Conservation (phyloP, 768 basidiomycete species). For the Lanmaoa pseudosensibilis region DNA sequence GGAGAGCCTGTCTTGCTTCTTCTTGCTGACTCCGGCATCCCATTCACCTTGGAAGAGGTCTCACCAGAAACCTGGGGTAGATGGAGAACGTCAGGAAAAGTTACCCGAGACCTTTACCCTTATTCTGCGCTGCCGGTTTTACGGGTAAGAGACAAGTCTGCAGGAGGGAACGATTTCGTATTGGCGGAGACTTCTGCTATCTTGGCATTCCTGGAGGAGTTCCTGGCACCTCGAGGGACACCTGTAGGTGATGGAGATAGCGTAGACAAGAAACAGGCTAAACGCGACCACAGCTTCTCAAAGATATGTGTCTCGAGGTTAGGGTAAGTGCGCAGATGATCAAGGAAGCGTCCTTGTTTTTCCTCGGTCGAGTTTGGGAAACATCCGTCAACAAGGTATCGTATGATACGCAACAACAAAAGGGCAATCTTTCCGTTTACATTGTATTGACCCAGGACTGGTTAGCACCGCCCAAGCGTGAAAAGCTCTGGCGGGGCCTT, state of each 20-base stretch:
- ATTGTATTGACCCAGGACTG: slow-evolving; percentile 16
- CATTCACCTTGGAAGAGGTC: slow-evolving; percentile 24
- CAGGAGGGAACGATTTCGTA: slow-evolving; percentile 11
- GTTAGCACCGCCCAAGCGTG: slow-evolving; percentile 22
- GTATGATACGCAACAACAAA: neutral
- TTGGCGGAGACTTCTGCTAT: slow-evolving; percentile 29
- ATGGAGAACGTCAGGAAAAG: slow-evolving; percentile 14
- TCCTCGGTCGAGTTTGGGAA: slow-evolving; percentile 11
- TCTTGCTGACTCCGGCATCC: slow-evolving; percentile 25
- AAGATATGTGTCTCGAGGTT: slow-evolving; percentile 19
- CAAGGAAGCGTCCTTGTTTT: slow-evolving; percentile 26
- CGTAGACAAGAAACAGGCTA: neutral
- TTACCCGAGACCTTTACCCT: slow-evolving; percentile 23
- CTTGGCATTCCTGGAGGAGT: slow-evolving; percentile 23
- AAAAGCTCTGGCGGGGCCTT: slow-evolving; percentile 19
- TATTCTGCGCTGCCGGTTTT: slow-evolving; percentile 27
- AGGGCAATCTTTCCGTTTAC: neutral
- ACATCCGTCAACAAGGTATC: slow-evolving; percentile 12
- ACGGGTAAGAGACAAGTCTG: slow-evolving; percentile 18
- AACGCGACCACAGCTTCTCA: slow-evolving; percentile 13
- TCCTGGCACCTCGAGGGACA: slow-evolving; percentile 13
- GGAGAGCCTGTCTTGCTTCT: slow-evolving; percentile 29
- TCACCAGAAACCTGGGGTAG: slow-evolving; percentile 13
- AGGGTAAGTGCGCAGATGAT: slow-evolving; percentile 20
- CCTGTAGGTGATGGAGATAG: slow-evolving; percentile 9